These are phyloP conservation scores for Fusarium penzigii DNA, from an alignment of 2,329 filamentous ascomycete species.

Conservation along the genomic window DNA sequence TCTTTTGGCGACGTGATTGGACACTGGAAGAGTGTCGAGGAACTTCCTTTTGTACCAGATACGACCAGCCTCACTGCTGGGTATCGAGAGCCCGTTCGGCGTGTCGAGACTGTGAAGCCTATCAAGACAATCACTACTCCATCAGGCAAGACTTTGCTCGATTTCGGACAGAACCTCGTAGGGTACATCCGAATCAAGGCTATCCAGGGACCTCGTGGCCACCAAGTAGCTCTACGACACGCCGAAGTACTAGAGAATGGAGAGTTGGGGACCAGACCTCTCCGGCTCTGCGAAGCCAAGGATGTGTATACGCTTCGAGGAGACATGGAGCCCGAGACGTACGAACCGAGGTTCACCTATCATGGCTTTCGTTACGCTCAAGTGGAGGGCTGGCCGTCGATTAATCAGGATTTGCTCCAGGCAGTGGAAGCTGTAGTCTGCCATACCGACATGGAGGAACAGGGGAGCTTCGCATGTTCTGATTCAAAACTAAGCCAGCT, in stretches of 20 bases:
- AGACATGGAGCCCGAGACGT: conserved; percentile 5
- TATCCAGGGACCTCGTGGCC: conserved; percentile 37
- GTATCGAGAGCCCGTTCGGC: conserved; percentile 46
- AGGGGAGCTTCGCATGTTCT: conserved; percentile 54
- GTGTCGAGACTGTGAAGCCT: conserved; percentile 33
- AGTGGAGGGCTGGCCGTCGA: conserved; percentile 44
- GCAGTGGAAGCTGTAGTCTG: conserved; percentile 39
- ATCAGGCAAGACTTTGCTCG: conserved; percentile 45
- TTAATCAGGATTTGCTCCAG: conserved; percentile 20
- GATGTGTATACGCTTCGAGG: conserved; percentile 42
- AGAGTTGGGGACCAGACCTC: conserved; percentile 41
- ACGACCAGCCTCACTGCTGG: conserved; percentile 37
- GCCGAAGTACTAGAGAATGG: conserved; percentile 56
- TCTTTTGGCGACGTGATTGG: not conserved
- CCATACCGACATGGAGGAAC: conserved; percentile 55
- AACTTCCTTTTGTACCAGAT: conserved; percentile 10
- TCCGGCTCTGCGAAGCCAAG: conserved; percentile 51
- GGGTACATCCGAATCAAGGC: conserved; percentile 46
- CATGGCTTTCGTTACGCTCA: conserved; percentile 57
- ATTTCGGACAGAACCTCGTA: conserved; percentile 62
- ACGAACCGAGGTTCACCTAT: conserved; percentile 53
- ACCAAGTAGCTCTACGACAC: conserved; percentile 48
- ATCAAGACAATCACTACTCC: conserved; percentile 35
- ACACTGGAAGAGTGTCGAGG: conserved; percentile 15
- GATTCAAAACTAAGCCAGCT: conserved; percentile 53